Conservation (phyloP, 345 rosid genomes). For the Fremontodendron californicum region DNA sequence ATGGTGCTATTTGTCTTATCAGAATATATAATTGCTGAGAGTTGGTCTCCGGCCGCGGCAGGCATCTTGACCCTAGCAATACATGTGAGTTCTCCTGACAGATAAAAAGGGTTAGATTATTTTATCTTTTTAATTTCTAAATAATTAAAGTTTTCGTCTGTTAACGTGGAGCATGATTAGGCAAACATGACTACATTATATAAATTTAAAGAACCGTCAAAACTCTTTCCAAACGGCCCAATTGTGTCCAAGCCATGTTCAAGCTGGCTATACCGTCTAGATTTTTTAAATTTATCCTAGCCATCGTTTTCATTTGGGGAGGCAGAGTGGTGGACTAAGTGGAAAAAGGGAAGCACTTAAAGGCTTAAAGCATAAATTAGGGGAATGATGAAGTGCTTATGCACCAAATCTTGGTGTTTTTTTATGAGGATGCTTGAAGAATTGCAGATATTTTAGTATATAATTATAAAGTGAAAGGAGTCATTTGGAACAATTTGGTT, state of each 20-base stretch:
- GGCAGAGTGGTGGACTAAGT: neutral
- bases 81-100: constrained; percentile 9
- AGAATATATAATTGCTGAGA: neutral
- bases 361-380: neutral
- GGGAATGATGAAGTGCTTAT: neutral
- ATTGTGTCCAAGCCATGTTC: neutral
- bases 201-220: neutral
- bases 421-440: neutral
- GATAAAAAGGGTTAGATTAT: neutral
- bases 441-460: neutral
- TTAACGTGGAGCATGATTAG: neutral
- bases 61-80: neutral
- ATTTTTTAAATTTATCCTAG: no score
- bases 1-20: neutral
- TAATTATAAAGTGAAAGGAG: neutral
- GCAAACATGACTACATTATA: neutral
- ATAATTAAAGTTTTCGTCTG: neutral
- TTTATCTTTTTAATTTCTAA: neutral
- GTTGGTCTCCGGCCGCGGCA: constrained; percentile 11
- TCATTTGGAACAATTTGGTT: neutral
- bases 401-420: neutral
- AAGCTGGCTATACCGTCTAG: neutral
- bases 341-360: neutral
- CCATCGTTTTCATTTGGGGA: constrained; percentile 6
- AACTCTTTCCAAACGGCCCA: neutral